A percentile compares a stretch with the other conserved stretches of the same genome.
phyloP scores from a whole-genome alignment of 2,329 filamentous ascomycete species.

The Cylindrodendrum hubeiense region DNA sequence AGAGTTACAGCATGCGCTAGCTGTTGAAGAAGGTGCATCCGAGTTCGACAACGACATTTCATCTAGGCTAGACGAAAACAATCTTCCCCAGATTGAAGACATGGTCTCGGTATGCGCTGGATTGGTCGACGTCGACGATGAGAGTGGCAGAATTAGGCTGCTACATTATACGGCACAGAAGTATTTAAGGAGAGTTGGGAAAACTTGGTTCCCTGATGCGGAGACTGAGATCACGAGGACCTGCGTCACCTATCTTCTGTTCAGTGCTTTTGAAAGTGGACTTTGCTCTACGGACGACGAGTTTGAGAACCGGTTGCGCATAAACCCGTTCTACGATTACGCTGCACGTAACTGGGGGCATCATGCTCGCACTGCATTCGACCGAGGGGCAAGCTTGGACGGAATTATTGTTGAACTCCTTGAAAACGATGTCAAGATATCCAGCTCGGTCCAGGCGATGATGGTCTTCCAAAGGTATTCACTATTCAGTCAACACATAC shows the following conservation, averaged over 20 bases:
- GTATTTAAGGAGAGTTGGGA: too few species aligned
- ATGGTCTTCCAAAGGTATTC: slow-evolving; percentile 11
- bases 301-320: slow-evolving; percentile 36
- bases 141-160: slow-evolving; percentile 53
- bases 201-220: too few species aligned
- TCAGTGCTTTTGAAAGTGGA: slow-evolving; percentile 35
- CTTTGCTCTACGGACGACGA: slow-evolving; percentile 26
- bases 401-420: slow-evolving; percentile 27
- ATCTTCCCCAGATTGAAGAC: slow-evolving; percentile 48
- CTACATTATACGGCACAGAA: slow-evolving; percentile 61
- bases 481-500: slow-evolving; percentile 19
- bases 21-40: slow-evolving; percentile 42
- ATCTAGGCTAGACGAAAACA: slow-evolving; percentile 53
- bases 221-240: too few species aligned
- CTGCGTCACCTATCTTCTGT: slow-evolving; percentile 53
- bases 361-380: slow-evolving; percentile 47
- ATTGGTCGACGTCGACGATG: slow-evolving; percentile 54
- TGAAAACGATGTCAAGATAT: slow-evolving; percentile 32
- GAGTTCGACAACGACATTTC: too few species aligned
- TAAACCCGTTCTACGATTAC: slow-evolving; percentile 47
- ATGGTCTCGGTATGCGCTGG: slow-evolving; percentile 55
- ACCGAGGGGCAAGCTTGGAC: slow-evolving; percentile 27
- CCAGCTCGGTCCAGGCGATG: slow-evolving; percentile 37
- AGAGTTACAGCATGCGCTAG: slow-evolving; percentile 59
- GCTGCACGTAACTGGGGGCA: slow-evolving; percentile 50